Conservation (phyloP, 306 rosid species). For the Heteromeles arbutifolia region DNA sequence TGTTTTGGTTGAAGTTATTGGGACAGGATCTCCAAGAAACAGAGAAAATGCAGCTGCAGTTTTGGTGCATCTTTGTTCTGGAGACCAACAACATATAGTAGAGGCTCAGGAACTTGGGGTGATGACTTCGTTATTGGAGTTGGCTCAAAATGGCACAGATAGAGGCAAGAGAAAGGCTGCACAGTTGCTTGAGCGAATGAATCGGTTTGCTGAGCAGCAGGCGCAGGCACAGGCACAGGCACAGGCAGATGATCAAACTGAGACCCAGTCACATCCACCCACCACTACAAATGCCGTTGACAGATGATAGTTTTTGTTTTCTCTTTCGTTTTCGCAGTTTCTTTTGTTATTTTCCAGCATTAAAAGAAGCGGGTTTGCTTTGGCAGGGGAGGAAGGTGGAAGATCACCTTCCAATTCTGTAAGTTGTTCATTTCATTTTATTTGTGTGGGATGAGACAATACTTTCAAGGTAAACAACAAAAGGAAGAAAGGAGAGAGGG, state of each 20-base stretch:
- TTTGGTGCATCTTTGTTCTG: conserved; percentile 78
- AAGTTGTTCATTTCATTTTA: conserved; percentile 64
- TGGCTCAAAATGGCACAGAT: conserved; percentile 85
- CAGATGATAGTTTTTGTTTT: conserved; percentile 34
- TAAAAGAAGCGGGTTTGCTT: conserved; percentile 41
- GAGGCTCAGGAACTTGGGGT: conserved; percentile 73
- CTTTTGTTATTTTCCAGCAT: conserved; percentile 32
- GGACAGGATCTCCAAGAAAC: conserved; percentile 88
- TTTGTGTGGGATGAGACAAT: conserved; percentile 43
- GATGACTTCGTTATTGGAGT: conserved; percentile 53
- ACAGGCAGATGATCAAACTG: conserved; percentile 42
- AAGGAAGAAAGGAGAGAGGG: conserved; percentile 4
- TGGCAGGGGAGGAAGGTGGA: conserved; percentile 63
- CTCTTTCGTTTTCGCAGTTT: conserved; percentile 23
- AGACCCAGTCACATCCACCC: conserved; percentile 32
- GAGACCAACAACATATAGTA: conserved; percentile 64
- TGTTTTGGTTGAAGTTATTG: conserved; percentile 70
- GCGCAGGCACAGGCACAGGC: conserved; percentile 38
- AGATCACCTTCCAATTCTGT: conserved; percentile 64
- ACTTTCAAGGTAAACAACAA: neutral
- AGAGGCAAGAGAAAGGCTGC: conserved; percentile 94
- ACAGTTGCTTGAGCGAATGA: conserved; percentile 76
- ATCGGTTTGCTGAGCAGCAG: conserved; percentile 61
- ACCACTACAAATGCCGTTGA: conserved; percentile 28
- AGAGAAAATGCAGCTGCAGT: conserved; percentile 94